Base-by-base conservation (phyloP, 768 basidiomycete genomes). In the Boletus fagicola region DNA sequence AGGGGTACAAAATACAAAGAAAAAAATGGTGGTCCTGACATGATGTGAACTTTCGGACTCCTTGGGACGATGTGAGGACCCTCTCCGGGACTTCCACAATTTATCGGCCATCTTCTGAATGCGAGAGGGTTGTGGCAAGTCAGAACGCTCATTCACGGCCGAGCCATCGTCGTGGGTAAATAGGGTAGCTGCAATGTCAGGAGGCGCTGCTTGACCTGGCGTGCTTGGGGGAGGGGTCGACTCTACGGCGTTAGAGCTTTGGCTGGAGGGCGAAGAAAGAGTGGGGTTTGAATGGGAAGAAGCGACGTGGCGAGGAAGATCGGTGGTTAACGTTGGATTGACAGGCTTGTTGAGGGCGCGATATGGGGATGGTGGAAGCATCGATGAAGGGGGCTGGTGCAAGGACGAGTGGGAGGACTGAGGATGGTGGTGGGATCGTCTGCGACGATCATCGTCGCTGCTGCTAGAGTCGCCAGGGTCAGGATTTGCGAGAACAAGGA, bases 181-280 rank as follows among this genome's bases (percentile, higher is more conserved):
- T 11, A 71, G 67, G 12, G 73, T 49, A 33, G 78, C 63, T 59
- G 76, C 77, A 40, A 76, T 60, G 44, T 72, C 76, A 24, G 78
- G 74, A 51, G 76, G 81, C 18, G 68, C 74, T 31, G 74, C 73
- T 61, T 82, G 75, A 49, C 78, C 81, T 13, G 87, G 86, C 12
- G 87, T 87, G 64, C 78, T 80, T 28, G 87, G 87, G 5, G 87
- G 86, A 55, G 88, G 86, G n/a, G 86, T 84, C 4, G 85, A 81
- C 59, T 87, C 86, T 49, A 83, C 79, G 40, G 77, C 78, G 60
- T 74, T 76, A 47, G 88, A 90, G 65, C 81, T 82, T 47, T 84
- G 80, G 64, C 80, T 85, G 52, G 86, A 88, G 20, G 89, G 86
- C 4, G 88, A 89, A 16, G 86, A 87, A 49, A 84, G 79, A 40